Conservation (phyloP, 2,329 filamentous ascomycete genomes). For the Verticillium isaacii region DNA sequence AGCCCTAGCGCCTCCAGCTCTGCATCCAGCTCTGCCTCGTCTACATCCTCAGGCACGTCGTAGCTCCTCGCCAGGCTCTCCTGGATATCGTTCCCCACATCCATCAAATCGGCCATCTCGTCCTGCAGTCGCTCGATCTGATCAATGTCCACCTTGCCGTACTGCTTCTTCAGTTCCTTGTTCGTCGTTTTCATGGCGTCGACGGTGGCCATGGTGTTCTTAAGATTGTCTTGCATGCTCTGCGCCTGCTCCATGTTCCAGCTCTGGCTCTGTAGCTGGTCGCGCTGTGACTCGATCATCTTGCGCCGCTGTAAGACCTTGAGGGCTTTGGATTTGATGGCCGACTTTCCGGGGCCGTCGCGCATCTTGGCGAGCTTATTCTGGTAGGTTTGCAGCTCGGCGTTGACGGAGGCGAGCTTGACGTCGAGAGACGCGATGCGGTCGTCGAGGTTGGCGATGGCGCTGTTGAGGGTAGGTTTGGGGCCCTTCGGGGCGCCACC, state of each 20-base stretch:
- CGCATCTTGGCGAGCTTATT: slow-evolving; percentile 86
- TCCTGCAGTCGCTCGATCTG: slow-evolving; percentile 98
- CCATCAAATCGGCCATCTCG: slow-evolving; percentile 97
- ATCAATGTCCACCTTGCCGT: slow-evolving; percentile 95
- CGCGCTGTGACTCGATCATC: slow-evolving; percentile 88
- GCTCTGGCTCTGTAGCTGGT: slow-evolving; percentile 88
- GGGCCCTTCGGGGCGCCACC: slow-evolving; percentile 81
- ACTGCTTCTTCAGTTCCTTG: slow-evolving; percentile 87
- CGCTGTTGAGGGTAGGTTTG: slow-evolving; percentile 81
- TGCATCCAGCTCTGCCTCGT: slow-evolving; percentile 93
- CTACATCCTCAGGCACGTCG: slow-evolving; percentile 93
- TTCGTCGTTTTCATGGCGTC: slow-evolving; percentile 97
- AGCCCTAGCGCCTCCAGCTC: slow-evolving; percentile 92
- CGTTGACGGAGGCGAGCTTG: slow-evolving; percentile 87
- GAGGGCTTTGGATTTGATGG: slow-evolving; percentile 89
- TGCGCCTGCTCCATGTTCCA: slow-evolving; percentile 99
- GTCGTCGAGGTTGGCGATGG: slow-evolving; percentile 80
- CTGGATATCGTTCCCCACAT: slow-evolving; percentile 97
- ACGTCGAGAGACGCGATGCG: slow-evolving; percentile 86
- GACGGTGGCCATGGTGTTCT: slow-evolving; percentile 97
- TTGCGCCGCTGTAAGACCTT: slow-evolving; percentile 92
- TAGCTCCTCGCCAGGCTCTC: slow-evolving; percentile 89
- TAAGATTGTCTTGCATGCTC: slow-evolving; percentile 98
- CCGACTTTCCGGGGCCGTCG: slow-evolving; percentile 88
- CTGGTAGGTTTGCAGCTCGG: slow-evolving; percentile 85